Evolutionary conservation across 1,284 basidiomycete genomes (phyloP).

Genomic region (Tilletia walkeri): DNA sequence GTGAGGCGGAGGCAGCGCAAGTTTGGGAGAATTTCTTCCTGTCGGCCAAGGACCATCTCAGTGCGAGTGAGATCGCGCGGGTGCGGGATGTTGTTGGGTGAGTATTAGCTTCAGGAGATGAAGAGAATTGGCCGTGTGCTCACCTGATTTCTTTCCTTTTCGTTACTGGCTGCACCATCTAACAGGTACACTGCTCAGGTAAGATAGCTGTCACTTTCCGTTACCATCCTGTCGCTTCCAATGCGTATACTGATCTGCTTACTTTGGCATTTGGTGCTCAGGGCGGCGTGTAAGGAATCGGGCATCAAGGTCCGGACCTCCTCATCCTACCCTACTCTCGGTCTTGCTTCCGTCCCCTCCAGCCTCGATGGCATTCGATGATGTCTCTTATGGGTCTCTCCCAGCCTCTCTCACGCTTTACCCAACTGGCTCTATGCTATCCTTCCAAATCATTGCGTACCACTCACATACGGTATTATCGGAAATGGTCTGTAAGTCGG

Average conservation of each 20-base stretch:
- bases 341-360: too few relatives aligned
- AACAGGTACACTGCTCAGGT: constrained; percentile 13
- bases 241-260: not conserved
- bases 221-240: not conserved
- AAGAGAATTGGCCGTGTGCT: not conserved
- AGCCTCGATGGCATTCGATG: too few relatives aligned
- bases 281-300: not conserved
- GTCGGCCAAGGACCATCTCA: constrained; percentile 47
- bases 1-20: constrained; percentile 48
- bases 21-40: constrained; percentile 55
- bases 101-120: not conserved
- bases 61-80: constrained; percentile 19
- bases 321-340: too few relatives aligned
- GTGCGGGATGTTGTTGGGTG: constrained; percentile 16
- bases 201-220: not conserved
- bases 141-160: not conserved
- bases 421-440: too few relatives aligned
- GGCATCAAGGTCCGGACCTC: too few relatives aligned
- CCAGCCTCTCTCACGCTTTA: too few relatives aligned
- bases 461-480: too few relatives aligned
- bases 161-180: not conserved
- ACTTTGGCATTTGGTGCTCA: not conserved
- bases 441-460: too few relatives aligned
- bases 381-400: too few relatives aligned
- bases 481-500: too few relatives aligned